Evolutionary conservation across 495 filamentous ascomycete species (phyloP), one percentile per base, ranked within the genome.

Genomic region (Tuber calosporum): DNA sequence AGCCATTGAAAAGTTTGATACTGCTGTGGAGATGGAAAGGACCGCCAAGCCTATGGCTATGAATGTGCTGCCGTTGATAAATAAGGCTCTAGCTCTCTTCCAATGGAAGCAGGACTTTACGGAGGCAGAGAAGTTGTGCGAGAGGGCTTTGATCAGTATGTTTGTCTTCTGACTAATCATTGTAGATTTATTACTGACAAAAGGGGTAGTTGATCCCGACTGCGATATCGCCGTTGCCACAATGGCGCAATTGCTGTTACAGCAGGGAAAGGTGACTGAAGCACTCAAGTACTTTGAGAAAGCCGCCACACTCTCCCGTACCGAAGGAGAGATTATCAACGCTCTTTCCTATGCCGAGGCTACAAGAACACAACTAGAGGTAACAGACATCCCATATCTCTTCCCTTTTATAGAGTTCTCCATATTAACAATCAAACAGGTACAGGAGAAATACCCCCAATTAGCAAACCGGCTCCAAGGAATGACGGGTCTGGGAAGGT

Each of bases 191-290:
- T 67, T 45, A 70, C 77, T 86, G 71, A 8, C 81, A 73, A 69
- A 81, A 20, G 20, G 62, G 75, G n/a, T 77, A 97, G 94, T 99
- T 80, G 95, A 99, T 81, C 95, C 96, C 42, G 95, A 99, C 82
- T 98, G 95, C 82, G 95, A 99, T 81, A 98, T 99, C 80, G 95
- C 95, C 68, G 95, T 99, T 34, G 95, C 96, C 66, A 99, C 95
- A 66, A 98, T 99, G 95, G 95, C 95, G 8, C 95, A 99, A 83
- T 87, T 99, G n/a, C 89, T 98, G 39, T 87, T 99, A 34, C 96
- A 99, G 82, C 95, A 98, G 84, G 94, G 94, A 80, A 97, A 97
- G 85, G 96, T 98, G 48, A 92, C 89, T 30, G 92, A 97, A 73
- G 95, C 95, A 3, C 89, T 99, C 66, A 93, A 92, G 83, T 98